These are phyloP conservation scores for Saccharomycopsis sp. DNA, from an alignment of 805 yeast genomes.

Conservation along the genomic window DNA sequence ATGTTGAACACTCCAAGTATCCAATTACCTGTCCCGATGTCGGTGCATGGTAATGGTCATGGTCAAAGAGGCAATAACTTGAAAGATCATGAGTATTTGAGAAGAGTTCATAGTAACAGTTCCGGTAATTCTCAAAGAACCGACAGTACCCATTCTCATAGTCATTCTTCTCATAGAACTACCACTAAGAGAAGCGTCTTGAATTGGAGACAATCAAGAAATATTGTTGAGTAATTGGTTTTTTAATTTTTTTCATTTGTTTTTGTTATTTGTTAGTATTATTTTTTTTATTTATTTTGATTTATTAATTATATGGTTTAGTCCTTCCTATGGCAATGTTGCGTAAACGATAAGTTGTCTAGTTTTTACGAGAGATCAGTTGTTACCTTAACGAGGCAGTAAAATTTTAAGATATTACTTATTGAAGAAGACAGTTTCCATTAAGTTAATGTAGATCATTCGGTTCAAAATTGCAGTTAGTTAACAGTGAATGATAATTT, in stretches of 20 bases:
- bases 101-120: conserved; percentile 23
- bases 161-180: conserved; percentile 14
- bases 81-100: conserved; percentile 15
- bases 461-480: too few relatives aligned
- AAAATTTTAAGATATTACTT: too few relatives aligned
- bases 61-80: conserved; percentile 1
- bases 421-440: too few relatives aligned
- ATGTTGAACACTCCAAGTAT: conserved; percentile 15
- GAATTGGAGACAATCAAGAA: conserved; percentile 27
- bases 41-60: conserved; percentile 5
- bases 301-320: not conserved
- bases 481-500: too few relatives aligned
- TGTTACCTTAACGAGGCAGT: too few relatives aligned
- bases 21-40: conserved; percentile 14
- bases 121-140: conserved; percentile 22
- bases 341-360: too few relatives aligned
- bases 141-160: conserved; percentile 14
- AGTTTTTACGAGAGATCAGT: too few relatives aligned
- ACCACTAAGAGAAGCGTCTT: conserved; percentile 24
- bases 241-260: not conserved
- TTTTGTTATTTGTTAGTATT: not conserved
- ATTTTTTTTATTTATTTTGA: not conserved
- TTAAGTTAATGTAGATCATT: too few relatives aligned
- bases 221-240: conserved; percentile 9
- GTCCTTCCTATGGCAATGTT: too few relatives aligned